Evolutionary conservation across 2,329 filamentous ascomycete genomes (phyloP), one percentile per base, ranked within the genome.

Genomic region (Rhinocladiella mackenziei): DNA sequence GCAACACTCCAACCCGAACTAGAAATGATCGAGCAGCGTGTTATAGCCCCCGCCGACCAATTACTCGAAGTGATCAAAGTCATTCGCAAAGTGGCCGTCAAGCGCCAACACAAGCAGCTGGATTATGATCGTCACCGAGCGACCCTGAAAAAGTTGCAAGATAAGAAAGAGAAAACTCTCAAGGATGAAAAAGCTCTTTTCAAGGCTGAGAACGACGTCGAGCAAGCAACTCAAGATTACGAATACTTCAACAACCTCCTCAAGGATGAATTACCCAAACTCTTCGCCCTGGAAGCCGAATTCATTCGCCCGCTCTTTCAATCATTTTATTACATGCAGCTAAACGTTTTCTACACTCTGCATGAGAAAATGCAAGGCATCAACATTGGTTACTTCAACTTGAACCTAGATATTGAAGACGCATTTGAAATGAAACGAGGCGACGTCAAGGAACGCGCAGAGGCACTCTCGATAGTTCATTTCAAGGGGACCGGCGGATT

Each of bases 261-360:
- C 50, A 98, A 98, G 71, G 87, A 94, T 13, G 92, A 98, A 69
- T 73, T 98, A 52, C 92, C 92, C 19, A 88, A 89, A 66, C 78
- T 98, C 8, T 98, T 98, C 67, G 66, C 72, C 5, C 79, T 98
- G 13, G 92, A 98, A 66, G 80, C 83, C 53, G 85, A 97, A 65
- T 97, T 98, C 65, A 98, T 98, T 65, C 83, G 87, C 56, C 92
- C 92, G 2, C 79, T 98, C 5, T 98, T 98, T 75, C 92, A 97
- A 65, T 94, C 87, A 7, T 98, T 98, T 72, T 98, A 98, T 71
- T 98, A 97, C 74, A 98, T 98, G 92, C 92, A 98, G 68, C 79
- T 98, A 55, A 98, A 98, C 67, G 87, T 98, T 55, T 98, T 97
- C 67, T 98, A 98, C 69, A 98, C 92, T 1, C 75, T 98, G 41